Evolutionary conservation across 192 early-diverging fungal species (phyloP).

Genomic region (Kappamyces sp.): DNA sequence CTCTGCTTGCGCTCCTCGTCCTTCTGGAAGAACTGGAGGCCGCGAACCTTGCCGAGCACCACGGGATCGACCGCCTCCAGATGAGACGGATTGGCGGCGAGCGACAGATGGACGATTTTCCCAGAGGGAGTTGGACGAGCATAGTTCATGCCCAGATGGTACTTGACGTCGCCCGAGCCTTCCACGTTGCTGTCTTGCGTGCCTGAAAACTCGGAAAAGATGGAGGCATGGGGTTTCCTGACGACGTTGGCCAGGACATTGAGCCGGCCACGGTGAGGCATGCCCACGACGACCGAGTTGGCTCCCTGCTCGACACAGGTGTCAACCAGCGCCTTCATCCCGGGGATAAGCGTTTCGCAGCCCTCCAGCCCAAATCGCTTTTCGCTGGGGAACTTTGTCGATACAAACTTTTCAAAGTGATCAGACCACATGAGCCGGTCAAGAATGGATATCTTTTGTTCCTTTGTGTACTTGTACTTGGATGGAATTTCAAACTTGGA

Average conservation of each 20-base stretch:
- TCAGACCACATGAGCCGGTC: constrained; percentile 97
- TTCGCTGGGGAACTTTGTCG: constrained; percentile 94
- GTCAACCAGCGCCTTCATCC: constrained; percentile 98
- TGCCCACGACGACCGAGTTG: constrained; percentile 94
- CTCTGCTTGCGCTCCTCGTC: constrained; percentile 72
- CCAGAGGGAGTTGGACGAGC: constrained; percentile 93
- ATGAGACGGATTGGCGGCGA: constrained; percentile 98
- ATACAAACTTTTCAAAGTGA: constrained; percentile 92
- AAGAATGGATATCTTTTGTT: constrained; percentile 85
- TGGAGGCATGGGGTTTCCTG: constrained; percentile 95
- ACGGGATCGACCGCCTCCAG: constrained; percentile 97
- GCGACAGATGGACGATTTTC: constrained; percentile 92
- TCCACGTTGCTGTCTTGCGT: constrained; percentile 79
- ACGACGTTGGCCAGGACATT: constrained; percentile 99
- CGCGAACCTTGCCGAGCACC: constrained; percentile 97
- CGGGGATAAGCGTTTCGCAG: constrained; percentile 93
- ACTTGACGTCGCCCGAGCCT: constrained; percentile 86
- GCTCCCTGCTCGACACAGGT: constrained; percentile 90
- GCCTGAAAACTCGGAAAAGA: constrained; percentile 97
- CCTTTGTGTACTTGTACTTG: constrained; percentile 82
- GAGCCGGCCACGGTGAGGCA: constrained; percentile 98
- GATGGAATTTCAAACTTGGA: constrained; percentile 83
- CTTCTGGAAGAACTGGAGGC: constrained; percentile 88
- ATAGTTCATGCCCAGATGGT: constrained; percentile 73
- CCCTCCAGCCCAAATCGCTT: constrained; percentile 98